These are phyloP conservation scores for Tilletia horrida DNA, from an alignment of 1,284 basidiomycete species.

Conservation along the genomic window DNA sequence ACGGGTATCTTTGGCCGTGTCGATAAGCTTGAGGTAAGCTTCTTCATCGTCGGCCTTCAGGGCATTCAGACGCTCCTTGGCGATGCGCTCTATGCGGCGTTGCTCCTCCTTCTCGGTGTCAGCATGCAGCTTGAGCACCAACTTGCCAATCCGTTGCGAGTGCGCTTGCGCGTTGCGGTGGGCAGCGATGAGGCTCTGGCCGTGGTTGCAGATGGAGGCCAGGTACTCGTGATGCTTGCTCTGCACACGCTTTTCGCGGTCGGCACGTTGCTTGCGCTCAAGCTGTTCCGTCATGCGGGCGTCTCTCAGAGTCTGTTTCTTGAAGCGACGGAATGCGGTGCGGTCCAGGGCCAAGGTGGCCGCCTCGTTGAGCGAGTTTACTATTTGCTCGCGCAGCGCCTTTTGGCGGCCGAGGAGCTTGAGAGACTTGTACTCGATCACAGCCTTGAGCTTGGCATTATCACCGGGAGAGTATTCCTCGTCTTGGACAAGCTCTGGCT, in stretches of 20 bases:
- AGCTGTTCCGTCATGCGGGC: constrained; percentile 84
- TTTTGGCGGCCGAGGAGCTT: constrained; percentile 86
- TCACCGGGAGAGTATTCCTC: constrained; percentile 31
- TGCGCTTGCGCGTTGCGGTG: constrained; percentile 61
- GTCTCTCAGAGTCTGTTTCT: constrained; percentile 84
- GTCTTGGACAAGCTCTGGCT: constrained; percentile 15
- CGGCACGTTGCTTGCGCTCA: constrained; percentile 85
- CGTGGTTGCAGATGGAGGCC: constrained; percentile 79
- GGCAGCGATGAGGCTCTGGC: constrained; percentile 67
- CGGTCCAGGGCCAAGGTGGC: constrained; percentile 84
- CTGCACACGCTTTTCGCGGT: constrained; percentile 88
- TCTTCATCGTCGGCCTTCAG: constrained; percentile 98
- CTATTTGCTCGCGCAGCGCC: constrained; percentile 76
- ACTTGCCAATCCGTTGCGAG: constrained; percentile 59
- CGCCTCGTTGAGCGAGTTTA: constrained; percentile 81
- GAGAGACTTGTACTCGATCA: constrained; percentile 93
- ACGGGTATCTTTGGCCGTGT: constrained; percentile 98
- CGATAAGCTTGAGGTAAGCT: constrained; percentile 97
- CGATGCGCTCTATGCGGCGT: constrained; percentile 81
- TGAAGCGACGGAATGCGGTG: constrained; percentile 79
- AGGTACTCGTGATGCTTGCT: constrained; percentile 96
- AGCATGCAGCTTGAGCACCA: constrained; percentile 58
- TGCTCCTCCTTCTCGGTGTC: constrained; percentile 62
- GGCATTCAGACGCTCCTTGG: constrained; percentile 97
- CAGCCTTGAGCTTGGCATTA: constrained; percentile 74